These are phyloP conservation scores for Sugiyamaella japonica DNA, from an alignment of 1,139 yeast genomes.

Conservation along the genomic window DNA sequence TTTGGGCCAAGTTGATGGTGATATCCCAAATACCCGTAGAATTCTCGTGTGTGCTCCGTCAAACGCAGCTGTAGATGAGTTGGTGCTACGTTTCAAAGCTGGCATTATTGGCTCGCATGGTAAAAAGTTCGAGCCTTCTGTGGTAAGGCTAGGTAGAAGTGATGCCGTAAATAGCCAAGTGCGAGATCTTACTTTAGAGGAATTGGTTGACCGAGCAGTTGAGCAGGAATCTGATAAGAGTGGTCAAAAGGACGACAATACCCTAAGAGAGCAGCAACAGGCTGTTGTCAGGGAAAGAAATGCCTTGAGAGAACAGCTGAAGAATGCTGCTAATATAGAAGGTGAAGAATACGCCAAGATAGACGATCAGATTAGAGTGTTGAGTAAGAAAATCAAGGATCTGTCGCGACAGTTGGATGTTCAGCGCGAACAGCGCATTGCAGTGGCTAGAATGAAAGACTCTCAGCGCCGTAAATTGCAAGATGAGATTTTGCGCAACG, in stretches of 20 bases:
- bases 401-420: slow-evolving; percentile 73
- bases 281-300: slow-evolving; percentile 55
- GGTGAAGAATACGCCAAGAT: slow-evolving; percentile 25
- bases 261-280: slow-evolving; percentile 54
- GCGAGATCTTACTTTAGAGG: slow-evolving; percentile 82
- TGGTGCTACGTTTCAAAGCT: slow-evolving; percentile 76
- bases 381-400: slow-evolving; percentile 62
- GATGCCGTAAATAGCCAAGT: slow-evolving; percentile 87
- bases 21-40: slow-evolving; percentile 44
- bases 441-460: slow-evolving; percentile 73
- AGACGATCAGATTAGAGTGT: slow-evolving; percentile 44
- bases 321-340: not conserved
- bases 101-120: slow-evolving; percentile 66
- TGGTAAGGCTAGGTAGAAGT: slow-evolving; percentile 88
- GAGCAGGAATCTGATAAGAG: slow-evolving; percentile 40
- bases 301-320: slow-evolving; percentile 45
- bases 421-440: slow-evolving; percentile 64
- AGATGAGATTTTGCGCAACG: slow-evolving; percentile 66
- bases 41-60: slow-evolving; percentile 96
- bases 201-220: slow-evolving; percentile 70
- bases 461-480: slow-evolving; percentile 75
- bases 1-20: slow-evolving; percentile 19
- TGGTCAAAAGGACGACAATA: slow-evolving; percentile 46
- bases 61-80: slow-evolving; percentile 98
- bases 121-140: slow-evolving; percentile 56